Evolutionary conservation across 805 yeast genomes (phyloP).

Genomic region (Monosporozyma yasuniensis): DNA sequence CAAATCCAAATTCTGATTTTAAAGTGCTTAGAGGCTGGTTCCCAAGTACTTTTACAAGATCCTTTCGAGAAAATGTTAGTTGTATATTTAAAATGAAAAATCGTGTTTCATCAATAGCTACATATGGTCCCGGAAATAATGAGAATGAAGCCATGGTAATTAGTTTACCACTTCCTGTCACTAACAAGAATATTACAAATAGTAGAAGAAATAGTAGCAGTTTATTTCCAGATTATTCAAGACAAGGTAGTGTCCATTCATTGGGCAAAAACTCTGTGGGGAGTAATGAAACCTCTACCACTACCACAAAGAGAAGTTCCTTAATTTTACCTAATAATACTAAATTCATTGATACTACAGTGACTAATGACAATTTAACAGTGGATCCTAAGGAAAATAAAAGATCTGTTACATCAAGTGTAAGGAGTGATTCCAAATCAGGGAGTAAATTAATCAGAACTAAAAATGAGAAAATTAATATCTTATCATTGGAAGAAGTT

Average conservation of each 20-base stretch:
- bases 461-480: conserved; percentile 13
- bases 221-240: neutral
- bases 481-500: conserved; percentile 31
- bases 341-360: neutral
- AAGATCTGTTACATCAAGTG: neutral
- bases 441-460: neutral
- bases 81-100: neutral
- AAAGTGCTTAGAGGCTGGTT: conserved; percentile 69
- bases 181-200: neutral
- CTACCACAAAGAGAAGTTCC: conserved; percentile 1
- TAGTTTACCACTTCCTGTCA: neutral
- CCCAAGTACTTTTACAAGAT: conserved; percentile 47
- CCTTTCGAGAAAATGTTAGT: conserved; percentile 7
- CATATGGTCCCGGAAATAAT: conserved; percentile 21
- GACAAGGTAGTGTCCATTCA: conserved; percentile 5
- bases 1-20: conserved; percentile 8
- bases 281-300: neutral
- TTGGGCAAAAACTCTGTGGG: neutral
- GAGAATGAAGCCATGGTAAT: neutral
- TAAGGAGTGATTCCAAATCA: neutral
- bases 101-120: conserved; percentile 24
- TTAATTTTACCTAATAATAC: neutral
- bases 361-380: neutral
- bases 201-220: conserved; percentile 5
- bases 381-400: neutral